Base-by-base conservation (phyloP, 2,329 filamentous ascomycete species). In the Aspergillus amoenus region DNA sequence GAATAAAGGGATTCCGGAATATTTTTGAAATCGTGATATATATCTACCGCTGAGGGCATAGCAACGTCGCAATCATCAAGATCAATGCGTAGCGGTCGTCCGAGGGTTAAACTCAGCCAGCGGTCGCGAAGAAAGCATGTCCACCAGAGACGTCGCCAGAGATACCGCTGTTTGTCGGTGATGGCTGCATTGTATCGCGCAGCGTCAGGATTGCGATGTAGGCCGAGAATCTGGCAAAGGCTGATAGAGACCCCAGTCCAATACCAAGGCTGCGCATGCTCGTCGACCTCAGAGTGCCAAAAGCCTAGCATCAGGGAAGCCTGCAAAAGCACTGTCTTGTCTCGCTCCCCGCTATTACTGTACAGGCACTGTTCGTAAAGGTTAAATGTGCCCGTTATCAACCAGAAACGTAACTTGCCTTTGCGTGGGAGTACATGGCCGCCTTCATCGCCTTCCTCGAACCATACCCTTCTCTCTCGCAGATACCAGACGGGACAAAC, bases 241-340 rank as follows among this genome's bases (percentile, higher is more conserved):
- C 68, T 71, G 49, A 79, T 74, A 5, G 78, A 76, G 22, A 76
- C 69, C n/a, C 78, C 76, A 4, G 72, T 75, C 77, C 78, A 80
- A 54, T 79, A 76, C 77, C 77, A 80, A 0, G 77, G 72, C 9
- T 77, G 73, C 8, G 68, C 70, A 12, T 76, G 70, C 48, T 79
- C 75, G 47, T 79, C 73, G 0, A 72, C 66, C 39, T 77, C 72
- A 0, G 72, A 72, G 48, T 77, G 76, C 70, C 74, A 80, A 53
- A 76, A 78, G 7, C 73, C 72, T 51, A 80, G 66, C 0, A 80
- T 58, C 1, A 80, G 68, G 7, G 75, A 70, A 0, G 77, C 70
- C 61, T 79, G 78, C 15, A 80, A 72, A 3, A 79, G 67, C n/a
- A 67, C 17, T 61, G 75, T 67, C 49, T 79, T 77, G 37, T 77